A percentile compares a stretch with the other conserved stretches of the same genome.
Evolutionary conservation across 495 filamentous ascomycete species (phyloP).

Genomic region (Clavariopsis aquatica): DNA sequence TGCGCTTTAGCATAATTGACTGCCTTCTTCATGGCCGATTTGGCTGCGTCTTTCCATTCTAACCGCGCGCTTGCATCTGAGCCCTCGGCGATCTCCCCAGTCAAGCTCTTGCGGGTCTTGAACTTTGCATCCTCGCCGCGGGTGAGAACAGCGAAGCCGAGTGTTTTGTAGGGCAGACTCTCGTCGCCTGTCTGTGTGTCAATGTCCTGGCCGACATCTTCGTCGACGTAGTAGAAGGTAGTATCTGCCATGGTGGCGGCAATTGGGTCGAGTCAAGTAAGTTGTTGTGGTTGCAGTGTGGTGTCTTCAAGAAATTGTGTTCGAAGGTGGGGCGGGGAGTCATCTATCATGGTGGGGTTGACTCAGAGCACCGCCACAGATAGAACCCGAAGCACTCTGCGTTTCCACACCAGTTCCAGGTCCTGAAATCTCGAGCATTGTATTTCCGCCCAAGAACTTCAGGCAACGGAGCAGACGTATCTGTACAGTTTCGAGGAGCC

Average conservation of each 20-base stretch:
- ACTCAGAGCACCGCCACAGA: constrained; percentile 11
- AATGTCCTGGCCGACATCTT: constrained; percentile 73
- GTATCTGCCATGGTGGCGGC: constrained; percentile 33
- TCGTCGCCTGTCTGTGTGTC: constrained; percentile 67
- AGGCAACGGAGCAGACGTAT: background rate
- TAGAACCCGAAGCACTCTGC: background rate
- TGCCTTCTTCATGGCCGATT: constrained; percentile 81
- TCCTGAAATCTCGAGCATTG: background rate
- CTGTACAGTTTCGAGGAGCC: background rate
- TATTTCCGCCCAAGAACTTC: background rate
- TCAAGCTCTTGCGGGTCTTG: constrained; percentile 66
- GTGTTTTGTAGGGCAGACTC: constrained; percentile 74
- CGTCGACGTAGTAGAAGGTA: constrained; percentile 74
- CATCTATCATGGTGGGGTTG: constrained; percentile 22
- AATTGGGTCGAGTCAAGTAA: constrained; percentile 18
- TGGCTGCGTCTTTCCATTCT: constrained; percentile 80
- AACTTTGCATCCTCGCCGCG: constrained; percentile 64
- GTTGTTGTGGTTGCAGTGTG: constrained; percentile 5
- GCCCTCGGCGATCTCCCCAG: constrained; percentile 63
- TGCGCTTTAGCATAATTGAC: constrained; percentile 63
- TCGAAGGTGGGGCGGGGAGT: background rate
- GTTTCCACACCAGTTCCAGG: background rate
- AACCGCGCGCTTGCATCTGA: constrained; percentile 56
- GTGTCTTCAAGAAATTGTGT: constrained; percentile 24
- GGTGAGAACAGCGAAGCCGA: constrained; percentile 74